Conservation (phyloP, 768 basidiomycete species). For the Lentinula sp. region DNA sequence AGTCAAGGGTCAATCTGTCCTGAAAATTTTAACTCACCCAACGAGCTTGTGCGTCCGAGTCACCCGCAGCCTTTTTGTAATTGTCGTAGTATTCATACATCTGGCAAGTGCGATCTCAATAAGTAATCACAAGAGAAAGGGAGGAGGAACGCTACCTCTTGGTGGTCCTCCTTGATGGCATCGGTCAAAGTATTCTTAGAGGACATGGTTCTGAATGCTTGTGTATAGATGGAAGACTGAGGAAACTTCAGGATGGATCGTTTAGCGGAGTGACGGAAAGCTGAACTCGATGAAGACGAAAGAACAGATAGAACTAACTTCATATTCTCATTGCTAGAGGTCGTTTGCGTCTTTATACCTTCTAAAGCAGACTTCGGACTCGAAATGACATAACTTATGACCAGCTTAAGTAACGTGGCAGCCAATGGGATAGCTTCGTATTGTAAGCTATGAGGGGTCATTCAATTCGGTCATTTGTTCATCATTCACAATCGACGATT, state of each 20-base stretch:
- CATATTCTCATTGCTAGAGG: not conserved
- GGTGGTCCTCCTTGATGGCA: constrained; percentile 43
- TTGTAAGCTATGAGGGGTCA: not conserved
- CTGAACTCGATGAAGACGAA: not conserved
- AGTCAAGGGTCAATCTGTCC: not conserved
- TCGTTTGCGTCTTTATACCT: not conserved
- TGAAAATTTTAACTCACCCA: constrained; percentile 27
- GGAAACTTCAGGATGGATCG: not conserved
- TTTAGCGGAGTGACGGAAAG: not conserved
- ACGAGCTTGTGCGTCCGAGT: constrained; percentile 41
- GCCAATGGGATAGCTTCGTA: not conserved
- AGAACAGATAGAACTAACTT: not conserved
- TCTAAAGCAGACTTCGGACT: not conserved
- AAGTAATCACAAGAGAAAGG: not conserved
- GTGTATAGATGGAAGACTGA: not conserved
- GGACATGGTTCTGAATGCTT: not conserved
- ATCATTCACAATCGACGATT: too few species aligned
- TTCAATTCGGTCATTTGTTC: too few species aligned
- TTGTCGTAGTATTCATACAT: constrained; percentile 53
- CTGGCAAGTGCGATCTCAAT: constrained; percentile 21
- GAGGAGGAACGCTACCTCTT: constrained; percentile 27
- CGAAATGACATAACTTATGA: not conserved
- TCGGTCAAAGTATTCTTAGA: constrained; percentile 26
- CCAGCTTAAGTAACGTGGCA: not conserved
- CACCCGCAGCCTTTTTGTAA: constrained; percentile 33